These are phyloP conservation scores for Kickxella alabastrina DNA, from an alignment of 192 early-diverging fungal genomes.

Conservation along the genomic window DNA sequence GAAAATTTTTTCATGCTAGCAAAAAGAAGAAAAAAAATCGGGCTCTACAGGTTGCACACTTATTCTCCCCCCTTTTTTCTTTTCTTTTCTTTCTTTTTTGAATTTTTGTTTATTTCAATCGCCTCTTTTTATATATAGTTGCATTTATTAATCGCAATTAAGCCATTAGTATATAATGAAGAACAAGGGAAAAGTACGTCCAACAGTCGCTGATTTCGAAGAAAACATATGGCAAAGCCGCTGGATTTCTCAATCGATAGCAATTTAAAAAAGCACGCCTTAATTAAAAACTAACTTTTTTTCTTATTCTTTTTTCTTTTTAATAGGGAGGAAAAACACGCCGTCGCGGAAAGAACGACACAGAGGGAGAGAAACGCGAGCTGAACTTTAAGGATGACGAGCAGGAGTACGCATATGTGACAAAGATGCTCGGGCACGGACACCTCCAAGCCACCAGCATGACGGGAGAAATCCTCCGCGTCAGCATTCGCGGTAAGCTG, in stretches of 20 bases:
- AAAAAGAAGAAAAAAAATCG: too few relatives aligned
- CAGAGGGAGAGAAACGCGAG: slow-evolving; percentile 92
- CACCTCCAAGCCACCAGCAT: slow-evolving; percentile 86
- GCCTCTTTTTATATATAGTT: slow-evolving; percentile 6
- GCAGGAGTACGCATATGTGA: slow-evolving; percentile 94
- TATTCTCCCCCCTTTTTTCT: not conserved
- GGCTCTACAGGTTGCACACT: too few relatives aligned
- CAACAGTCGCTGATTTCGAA: not conserved
- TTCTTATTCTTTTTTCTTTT: not conserved
- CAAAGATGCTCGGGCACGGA: slow-evolving; percentile 96
- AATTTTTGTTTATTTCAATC: not conserved
- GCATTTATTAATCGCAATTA: too few relatives aligned
- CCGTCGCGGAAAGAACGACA: slow-evolving; percentile 96
- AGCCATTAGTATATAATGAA: too few relatives aligned
- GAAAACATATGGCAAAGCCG: not conserved
- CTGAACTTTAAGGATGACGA: slow-evolving; percentile 96
- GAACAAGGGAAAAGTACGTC: slow-evolving; percentile 93
- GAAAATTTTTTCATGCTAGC: too few relatives aligned
- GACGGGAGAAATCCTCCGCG: slow-evolving; percentile 85
- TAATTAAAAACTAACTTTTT: too few relatives aligned
- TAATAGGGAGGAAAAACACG: slow-evolving; percentile 79
- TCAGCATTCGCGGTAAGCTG: slow-evolving; percentile 96
- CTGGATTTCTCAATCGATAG: too few relatives aligned
- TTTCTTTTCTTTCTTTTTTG: slow-evolving; percentile 1
- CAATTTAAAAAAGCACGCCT: too few relatives aligned